phyloP scores from a whole-genome alignment of 2,329 filamentous ascomycete genomes.

The Paraconiothyrium brasiliense region DNA sequence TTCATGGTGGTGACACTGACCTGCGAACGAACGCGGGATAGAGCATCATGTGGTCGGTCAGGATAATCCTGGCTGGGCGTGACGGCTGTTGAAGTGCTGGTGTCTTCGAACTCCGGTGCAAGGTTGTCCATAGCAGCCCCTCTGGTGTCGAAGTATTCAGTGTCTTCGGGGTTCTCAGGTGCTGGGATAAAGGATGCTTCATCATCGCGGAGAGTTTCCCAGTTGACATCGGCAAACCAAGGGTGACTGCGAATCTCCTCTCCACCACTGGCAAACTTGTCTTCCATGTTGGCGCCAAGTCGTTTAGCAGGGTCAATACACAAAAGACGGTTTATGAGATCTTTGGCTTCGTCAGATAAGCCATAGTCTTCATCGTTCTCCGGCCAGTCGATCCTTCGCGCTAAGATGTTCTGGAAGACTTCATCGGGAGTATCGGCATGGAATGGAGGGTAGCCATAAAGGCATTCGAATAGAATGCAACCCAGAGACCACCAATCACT shows the following conservation, averaged over 20 bases:
- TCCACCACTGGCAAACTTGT: slow-evolving; percentile 83
- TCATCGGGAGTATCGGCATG: slow-evolving; percentile 89
- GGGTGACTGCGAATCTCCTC: slow-evolving; percentile 89
- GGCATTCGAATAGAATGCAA: slow-evolving; percentile 95
- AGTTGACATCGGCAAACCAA: slow-evolving; percentile 89
- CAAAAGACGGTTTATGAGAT: slow-evolving; percentile 91
- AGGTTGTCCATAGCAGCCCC: slow-evolving; percentile 94
- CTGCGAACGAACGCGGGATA: slow-evolving; percentile 88
- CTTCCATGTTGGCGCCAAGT: slow-evolving; percentile 84
- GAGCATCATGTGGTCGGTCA: slow-evolving; percentile 91
- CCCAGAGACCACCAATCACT: slow-evolving; percentile 99
- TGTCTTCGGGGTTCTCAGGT: slow-evolving; percentile 93
- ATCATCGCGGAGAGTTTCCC: slow-evolving; percentile 91
- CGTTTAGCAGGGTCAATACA: slow-evolving; percentile 83
- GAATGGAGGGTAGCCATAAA: slow-evolving; percentile 93
- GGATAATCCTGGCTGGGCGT: slow-evolving; percentile 79
- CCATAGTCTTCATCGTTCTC: slow-evolving; percentile 77
- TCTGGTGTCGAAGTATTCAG: slow-evolving; percentile 94
- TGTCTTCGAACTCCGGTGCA: slow-evolving; percentile 92
- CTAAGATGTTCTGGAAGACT: slow-evolving; percentile 96
- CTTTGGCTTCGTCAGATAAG: slow-evolving; percentile 87
- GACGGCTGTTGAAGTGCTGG: slow-evolving; percentile 75
- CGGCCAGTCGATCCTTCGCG: slow-evolving; percentile 91
- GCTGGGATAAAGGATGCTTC: slow-evolving; percentile 95
- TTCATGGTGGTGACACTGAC: slow-evolving; percentile 84